Evolutionary conservation across 768 basidiomycete genomes (phyloP), one percentile per base, ranked within the genome.

Genomic region (Termitomyces eurrhizus): DNA sequence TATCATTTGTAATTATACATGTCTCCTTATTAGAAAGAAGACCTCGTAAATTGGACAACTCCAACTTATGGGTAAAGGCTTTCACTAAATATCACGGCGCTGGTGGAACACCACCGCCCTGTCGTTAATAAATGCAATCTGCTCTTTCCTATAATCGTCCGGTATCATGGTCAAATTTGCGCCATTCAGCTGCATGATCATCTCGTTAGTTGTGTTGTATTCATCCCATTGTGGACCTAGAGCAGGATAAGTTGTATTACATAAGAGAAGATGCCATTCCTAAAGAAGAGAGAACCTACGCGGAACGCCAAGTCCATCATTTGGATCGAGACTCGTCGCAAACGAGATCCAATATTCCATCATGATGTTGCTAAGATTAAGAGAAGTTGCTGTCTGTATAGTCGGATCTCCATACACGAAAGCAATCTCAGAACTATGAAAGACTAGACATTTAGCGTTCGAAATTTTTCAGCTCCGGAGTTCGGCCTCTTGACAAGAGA

Each of bases 311-410:
- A 64, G 70, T 4, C 76, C 75, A 56, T 80, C 79, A 55, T 80
- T 80, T 21, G 79, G 79, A 39, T 75, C 71, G 26, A 80, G 66
- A 32, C 74, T 76, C 5, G 74, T 76, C 0, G 76, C 76, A 55
- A 81, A 81, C 1, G 80, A 80, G n/a, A 81, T 66, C 80, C 79
- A 80, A 50, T 79, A 79, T 33, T 80, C 76, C n/a, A 72, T 72
- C 78, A 80, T 79, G n/a, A 64, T 11, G 4, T 52, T 64, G 50
- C 78, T 78, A 1, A 80, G 66, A 0, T 57, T 50, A n/a, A 52
- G 59, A 4, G 67, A 68, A 7, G 68, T 62, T 0, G 67, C 16
- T 41, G 66, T 56, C 42, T 59, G 9, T 52, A 58, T 66, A 16
- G 39, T 50, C 8, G 65, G 65, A 0, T 52, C 62, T 6, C 74